A percentile compares a stretch with the other conserved stretches of the same genome.
These are phyloP conservation scores for Glebionis coronaria DNA, from an alignment of 129 eudicot genomes.

Conservation along the genomic window DNA sequence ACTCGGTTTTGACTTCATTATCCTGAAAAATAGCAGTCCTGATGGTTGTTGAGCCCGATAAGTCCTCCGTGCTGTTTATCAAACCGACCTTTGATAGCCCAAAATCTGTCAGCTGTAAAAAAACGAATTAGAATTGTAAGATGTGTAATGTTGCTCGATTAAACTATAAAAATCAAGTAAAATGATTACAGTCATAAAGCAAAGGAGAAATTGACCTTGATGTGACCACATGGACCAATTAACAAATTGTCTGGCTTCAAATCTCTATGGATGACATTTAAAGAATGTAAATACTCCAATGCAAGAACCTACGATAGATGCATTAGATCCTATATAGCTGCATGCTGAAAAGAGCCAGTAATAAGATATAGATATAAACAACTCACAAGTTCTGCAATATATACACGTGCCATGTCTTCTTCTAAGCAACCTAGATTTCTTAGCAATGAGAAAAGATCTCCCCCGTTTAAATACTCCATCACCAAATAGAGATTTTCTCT, in stretches of 20 bases:
- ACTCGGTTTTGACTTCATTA: conserved; percentile 41
- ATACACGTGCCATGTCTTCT: conserved; percentile 92
- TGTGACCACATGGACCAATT: conserved; percentile 95
- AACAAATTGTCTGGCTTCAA: conserved; percentile 94
- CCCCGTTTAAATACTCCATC: conserved; percentile 97
- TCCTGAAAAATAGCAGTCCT: conserved; percentile 53
- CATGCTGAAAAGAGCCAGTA: background rate
- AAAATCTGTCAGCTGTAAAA: conserved; percentile 95
- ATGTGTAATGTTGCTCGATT: conserved; percentile 15
- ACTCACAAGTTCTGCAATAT: conserved; percentile 94
- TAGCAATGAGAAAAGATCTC: conserved; percentile 92
- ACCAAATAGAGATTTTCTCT: conserved; percentile 95
- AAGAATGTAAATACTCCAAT: conserved; percentile 87
- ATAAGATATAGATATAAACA: background rate
- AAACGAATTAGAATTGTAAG: conserved; percentile 49
- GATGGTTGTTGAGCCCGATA: conserved; percentile 60
- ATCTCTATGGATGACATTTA: conserved; percentile 94
- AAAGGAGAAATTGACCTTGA: conserved; percentile 69
- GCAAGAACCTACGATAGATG: conserved; percentile 77
- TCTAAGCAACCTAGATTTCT: conserved; percentile 93
- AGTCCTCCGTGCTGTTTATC: conserved; percentile 92
- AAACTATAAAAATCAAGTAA: background rate
- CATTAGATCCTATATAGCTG: conserved; percentile 1
- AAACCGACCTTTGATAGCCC: conserved; percentile 99
- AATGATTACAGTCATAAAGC: conserved; percentile 15